Conservation (phyloP, 345 rosid species). For the Eucalyptus polyanthemos region DNA sequence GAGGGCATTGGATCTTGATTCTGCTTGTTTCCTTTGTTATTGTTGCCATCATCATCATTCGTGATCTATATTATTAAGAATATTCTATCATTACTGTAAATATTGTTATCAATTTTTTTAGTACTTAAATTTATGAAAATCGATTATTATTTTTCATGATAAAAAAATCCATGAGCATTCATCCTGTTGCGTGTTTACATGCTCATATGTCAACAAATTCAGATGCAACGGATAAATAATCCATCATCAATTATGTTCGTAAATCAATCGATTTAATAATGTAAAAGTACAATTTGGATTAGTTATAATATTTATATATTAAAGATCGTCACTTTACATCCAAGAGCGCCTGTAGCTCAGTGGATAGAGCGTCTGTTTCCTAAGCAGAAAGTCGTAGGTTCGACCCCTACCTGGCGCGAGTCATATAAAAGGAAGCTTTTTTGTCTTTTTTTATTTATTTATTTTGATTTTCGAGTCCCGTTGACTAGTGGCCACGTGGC, state of each 20-base stretch:
- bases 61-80: fast-evolving
- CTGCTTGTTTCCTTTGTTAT: neutral
- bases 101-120: neutral
- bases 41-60: neutral
- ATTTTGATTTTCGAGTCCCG: neutral
- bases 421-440: fast-evolving
- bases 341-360: slow-evolving; percentile 87
- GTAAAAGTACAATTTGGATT: fast-evolving
- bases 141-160: neutral
- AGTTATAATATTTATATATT: fast-evolving
- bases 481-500: neutral
- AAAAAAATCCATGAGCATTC: neutral
- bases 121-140: neutral
- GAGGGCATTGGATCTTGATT: neutral
- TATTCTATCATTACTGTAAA: fast-evolving
- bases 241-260: neutral
- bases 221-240: neutral
- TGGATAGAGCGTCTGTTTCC: slow-evolving; percentile 99
- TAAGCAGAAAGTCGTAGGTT: slow-evolving; percentile 97
- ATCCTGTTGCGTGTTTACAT: neutral
- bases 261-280: neutral
- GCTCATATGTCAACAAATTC: neutral
- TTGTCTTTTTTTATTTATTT: too few species aligned
- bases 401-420: slow-evolving; percentile 90
- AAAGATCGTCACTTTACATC: fast-evolving